Base-by-base conservation (phyloP, 2,329 filamentous ascomycete species). In the Ophiostoma perfectum region DNA sequence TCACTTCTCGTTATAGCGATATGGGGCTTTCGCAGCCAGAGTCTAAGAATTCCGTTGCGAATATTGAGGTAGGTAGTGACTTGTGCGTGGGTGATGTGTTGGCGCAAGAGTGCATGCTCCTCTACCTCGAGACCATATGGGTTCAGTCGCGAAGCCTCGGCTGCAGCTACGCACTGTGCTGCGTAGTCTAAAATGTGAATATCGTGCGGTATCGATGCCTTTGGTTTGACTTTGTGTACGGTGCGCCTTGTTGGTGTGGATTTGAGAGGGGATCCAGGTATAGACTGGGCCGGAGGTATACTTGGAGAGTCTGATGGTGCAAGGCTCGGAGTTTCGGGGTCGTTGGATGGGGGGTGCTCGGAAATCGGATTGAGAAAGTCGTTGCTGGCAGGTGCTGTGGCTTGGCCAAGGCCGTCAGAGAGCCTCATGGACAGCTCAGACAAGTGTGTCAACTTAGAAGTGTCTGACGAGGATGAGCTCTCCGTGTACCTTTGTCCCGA, bases 31-130 rank as follows among this genome's bases (percentile, higher is more conserved):
- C 89, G 86, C 47, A 91, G 85, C 95, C 95, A 99, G 55, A 98
- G 80, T 68, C 95, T 86, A 67, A 99, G 81, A 70, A 99, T 97
- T 16, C 92, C 91, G 77, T 99, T 99, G 73, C 95, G 87, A 71
- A 99, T 95, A 77, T 98, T 98, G 67, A 99, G 82, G 78, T 99
- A 99, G 12, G 92, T 91, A 2, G 94, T 97, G 72, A 97, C 92
- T 78, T 99, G 95, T 44, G 89, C 84, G 74, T 92, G 89, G 75
- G 90, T 96, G 73, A 99, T 87, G 74, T 96, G 89, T 71, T 91
- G 84, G 71, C 91, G 87, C 55, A 99, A 80, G 70, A 97, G 83
- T 70, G 84, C 81, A 76, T 97, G 93, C 78, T 99, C 95, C 71
- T 91, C 89, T 39, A 86, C 84, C 77, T 98, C 93, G 52, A 99